A percentile compares a stretch with the other conserved stretches of the same genome.
These are phyloP conservation scores for Petunia hybrid DNA, from an alignment of 305 asterid species.

Conservation along the genomic window DNA sequence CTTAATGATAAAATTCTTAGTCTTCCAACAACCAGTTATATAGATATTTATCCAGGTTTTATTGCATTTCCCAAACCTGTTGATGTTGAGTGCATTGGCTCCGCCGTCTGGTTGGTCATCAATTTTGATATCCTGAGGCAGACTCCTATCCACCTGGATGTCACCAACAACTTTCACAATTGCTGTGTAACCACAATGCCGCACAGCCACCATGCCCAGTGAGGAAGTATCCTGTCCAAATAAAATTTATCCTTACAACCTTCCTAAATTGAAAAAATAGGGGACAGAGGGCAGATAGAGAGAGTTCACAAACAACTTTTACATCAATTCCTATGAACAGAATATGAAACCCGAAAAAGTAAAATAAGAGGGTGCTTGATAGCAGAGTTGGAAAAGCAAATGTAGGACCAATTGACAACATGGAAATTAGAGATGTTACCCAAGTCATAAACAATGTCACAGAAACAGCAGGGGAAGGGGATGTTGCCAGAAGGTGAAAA, in stretches of 20 bases:
- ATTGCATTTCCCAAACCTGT: conserved; percentile 60
- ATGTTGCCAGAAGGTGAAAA: conserved; percentile 27
- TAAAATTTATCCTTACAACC: conserved; percentile 27
- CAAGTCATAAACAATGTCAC: background rate
- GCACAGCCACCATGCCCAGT: conserved; percentile 72
- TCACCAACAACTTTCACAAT: conserved; percentile 78
- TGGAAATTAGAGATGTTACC: background rate
- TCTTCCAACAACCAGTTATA: background rate
- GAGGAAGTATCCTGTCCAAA: conserved; percentile 88
- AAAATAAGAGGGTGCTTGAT: background rate
- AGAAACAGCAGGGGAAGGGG: background rate
- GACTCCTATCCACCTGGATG: conserved; percentile 58
- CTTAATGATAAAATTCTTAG: conserved; percentile 14
- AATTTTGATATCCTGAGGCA: conserved; percentile 64
- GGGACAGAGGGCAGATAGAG: conserved; percentile 16
- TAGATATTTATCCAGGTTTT: conserved; percentile 15
- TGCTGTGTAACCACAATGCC: conserved; percentile 92
- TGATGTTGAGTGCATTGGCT: conserved; percentile 91
- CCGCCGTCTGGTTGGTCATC: conserved; percentile 97
- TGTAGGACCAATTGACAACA: conserved; percentile 4
- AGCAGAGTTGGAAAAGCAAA: background rate
- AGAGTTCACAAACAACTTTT: background rate
- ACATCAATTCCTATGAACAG: background rate
- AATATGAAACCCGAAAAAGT: background rate
- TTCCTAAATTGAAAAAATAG: conserved; percentile 4